Percentiles rank a stretch among this genome's conserved stretches.
Evolutionary conservation across 2,329 filamentous ascomycete species (phyloP).

Genomic region (Alternaria alternata): DNA sequence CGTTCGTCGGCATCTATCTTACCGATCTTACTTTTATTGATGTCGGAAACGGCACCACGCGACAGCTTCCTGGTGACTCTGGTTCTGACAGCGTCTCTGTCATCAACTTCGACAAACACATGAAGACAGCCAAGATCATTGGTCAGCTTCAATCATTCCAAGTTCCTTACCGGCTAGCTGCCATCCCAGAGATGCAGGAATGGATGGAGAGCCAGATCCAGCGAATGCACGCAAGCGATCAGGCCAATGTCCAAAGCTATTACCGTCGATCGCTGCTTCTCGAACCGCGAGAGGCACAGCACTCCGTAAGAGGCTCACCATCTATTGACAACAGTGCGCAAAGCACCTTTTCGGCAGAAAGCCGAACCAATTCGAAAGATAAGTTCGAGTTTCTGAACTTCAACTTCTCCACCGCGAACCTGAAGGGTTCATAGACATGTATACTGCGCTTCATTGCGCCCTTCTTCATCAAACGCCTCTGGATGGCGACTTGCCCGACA

Average conservation of each 20-base stretch:
- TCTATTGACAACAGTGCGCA: constrained; percentile 37
- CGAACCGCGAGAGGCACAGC: constrained; percentile 72
- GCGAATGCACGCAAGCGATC: constrained; percentile 72
- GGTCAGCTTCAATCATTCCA: constrained; percentile 96
- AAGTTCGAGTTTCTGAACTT: constrained; percentile 52
- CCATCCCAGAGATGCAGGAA: constrained; percentile 87
- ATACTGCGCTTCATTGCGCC: constrained; percentile 29
- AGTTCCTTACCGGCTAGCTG: constrained; percentile 83
- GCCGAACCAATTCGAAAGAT: constrained; percentile 43
- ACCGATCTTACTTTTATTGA: constrained; percentile 97
- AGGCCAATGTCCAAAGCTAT: constrained; percentile 70
- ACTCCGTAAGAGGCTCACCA: constrained; percentile 36
- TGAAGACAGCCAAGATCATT: constrained; percentile 92
- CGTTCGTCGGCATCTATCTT: constrained; percentile 94
- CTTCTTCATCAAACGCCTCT: constrained; percentile 15
- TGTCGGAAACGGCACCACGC: constrained; percentile 87
- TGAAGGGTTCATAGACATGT: constrained; percentile 43
- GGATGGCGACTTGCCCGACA: constrained; percentile 26
- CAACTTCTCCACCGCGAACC: constrained; percentile 43
- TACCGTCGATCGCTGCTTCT: constrained; percentile 86
- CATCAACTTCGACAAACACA: constrained; percentile 98
- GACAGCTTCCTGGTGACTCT: constrained; percentile 70
- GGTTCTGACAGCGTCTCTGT: constrained; percentile 74
- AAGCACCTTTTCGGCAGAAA: constrained; percentile 39
- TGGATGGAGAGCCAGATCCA: constrained; percentile 87